A percentile compares a stretch with the other conserved stretches of the same genome.
Conservation (phyloP, 2,329 filamentous ascomycete genomes). For the Sporothrix phasma region DNA sequence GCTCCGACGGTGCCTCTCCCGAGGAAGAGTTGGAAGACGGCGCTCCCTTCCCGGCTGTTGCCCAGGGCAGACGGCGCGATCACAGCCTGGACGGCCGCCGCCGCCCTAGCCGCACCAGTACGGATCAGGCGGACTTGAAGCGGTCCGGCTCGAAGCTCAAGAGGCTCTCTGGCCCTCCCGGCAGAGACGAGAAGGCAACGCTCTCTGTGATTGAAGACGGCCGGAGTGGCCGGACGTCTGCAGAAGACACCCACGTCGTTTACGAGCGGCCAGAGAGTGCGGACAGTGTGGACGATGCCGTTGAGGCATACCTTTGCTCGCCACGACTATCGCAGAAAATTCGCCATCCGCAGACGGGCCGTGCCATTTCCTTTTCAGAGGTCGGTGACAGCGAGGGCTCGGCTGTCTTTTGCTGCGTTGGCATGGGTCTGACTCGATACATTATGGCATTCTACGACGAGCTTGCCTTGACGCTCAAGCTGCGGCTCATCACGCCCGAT, state of each 20-base stretch:
- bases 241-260: constrained; percentile 29
- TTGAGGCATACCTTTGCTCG: constrained; percentile 74
- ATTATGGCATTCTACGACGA: constrained; percentile 98
- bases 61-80: constrained; percentile 48
- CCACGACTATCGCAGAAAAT: constrained; percentile 83
- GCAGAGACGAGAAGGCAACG: constrained; percentile 29
- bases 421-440: constrained; percentile 93
- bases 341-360: constrained; percentile 71
- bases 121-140: constrained; percentile 38
- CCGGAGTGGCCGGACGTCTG: constrained; percentile 22
- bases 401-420: constrained; percentile 91
- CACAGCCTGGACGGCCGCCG: constrained; percentile 38
- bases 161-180: constrained; percentile 42
- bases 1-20: constrained; percentile 12
- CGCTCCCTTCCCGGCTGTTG: constrained; percentile 59
- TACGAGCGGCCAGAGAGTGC: constrained; percentile 68
- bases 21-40: constrained; percentile 45
- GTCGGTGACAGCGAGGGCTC: constrained; percentile 87
- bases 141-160: constrained; percentile 50
- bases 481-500: constrained; percentile 88
- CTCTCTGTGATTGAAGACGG: constrained; percentile 25
- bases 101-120: constrained; percentile 39
- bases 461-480: constrained; percentile 73
- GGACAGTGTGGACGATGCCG: constrained; percentile 81
- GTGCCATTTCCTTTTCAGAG: constrained; percentile 90